phyloP scores from a whole-genome alignment of 257 asterid species.

The Nicotiana paniculata region DNA sequence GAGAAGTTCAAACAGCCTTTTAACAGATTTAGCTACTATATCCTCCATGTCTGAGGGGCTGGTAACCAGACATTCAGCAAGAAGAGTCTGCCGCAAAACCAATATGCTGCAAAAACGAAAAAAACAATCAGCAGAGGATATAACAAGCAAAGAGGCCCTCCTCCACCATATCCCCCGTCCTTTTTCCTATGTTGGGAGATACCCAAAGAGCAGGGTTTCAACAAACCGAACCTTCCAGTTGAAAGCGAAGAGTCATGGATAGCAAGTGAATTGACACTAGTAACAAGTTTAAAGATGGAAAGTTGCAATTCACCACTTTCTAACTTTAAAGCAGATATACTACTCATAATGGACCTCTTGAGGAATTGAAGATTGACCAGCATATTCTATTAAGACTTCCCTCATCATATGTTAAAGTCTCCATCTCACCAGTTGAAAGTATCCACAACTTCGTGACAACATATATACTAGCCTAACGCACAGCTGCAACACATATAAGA shows the following conservation, averaged over 20 bases:
- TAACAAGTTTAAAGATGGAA: background rate
- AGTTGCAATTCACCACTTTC: background rate
- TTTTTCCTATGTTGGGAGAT: background rate
- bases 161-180: background rate
- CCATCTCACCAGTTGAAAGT: background rate
- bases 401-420: background rate
- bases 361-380: background rate
- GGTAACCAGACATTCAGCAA: conserved; percentile 11
- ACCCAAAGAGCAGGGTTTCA: background rate
- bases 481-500: background rate
- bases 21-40: conserved; percentile 4
- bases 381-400: background rate
- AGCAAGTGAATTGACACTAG: background rate
- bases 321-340: background rate
- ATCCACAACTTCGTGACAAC: background rate
- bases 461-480: background rate
- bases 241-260: background rate
- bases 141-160: background rate
- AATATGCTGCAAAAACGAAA: conserved; percentile 7
- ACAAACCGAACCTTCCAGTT: background rate
- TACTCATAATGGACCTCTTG: background rate
- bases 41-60: conserved; percentile 9
- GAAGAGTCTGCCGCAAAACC: conserved; percentile 17
- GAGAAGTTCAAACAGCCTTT: conserved; percentile 7
- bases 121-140: background rate